phyloP scores from a whole-genome alignment of 1,139 yeast genomes.

The Diutina catenulata region DNA sequence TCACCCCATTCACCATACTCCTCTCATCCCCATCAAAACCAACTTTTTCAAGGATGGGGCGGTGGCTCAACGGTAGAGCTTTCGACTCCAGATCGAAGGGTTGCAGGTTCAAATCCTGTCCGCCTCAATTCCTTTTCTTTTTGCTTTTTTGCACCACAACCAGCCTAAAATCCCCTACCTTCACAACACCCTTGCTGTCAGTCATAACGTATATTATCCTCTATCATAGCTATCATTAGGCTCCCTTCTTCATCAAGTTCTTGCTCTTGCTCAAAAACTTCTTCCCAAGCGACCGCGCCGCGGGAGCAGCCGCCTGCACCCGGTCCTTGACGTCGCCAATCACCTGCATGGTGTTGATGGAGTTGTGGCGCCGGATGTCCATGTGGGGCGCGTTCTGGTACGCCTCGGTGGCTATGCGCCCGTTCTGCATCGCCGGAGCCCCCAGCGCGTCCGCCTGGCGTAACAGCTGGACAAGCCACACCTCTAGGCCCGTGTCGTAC shows the following conservation, averaged over 20 bases:
- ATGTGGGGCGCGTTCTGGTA: slow-evolving; percentile 36
- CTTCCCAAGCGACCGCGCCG: slow-evolving; percentile 31
- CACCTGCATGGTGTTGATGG: slow-evolving; percentile 22
- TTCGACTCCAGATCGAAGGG: slow-evolving; percentile 56
- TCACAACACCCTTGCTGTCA: background rate
- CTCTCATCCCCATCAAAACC: too few species aligned
- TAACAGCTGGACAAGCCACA: background rate
- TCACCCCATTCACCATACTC: too few species aligned
- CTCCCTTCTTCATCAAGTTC: slow-evolving; percentile 24
- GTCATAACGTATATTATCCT: too few species aligned
- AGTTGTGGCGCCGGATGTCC: slow-evolving; percentile 30
- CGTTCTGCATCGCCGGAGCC: slow-evolving; percentile 23
- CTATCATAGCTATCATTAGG: too few species aligned
- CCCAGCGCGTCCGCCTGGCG: background rate
- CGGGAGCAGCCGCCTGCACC: slow-evolving; percentile 28
- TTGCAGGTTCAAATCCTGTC: slow-evolving; percentile 14
- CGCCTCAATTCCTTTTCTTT: slow-evolving; percentile 10
- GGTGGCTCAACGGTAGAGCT: slow-evolving; percentile 93
- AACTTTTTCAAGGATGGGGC: slow-evolving; percentile 40
- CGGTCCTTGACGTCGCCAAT: slow-evolving; percentile 33
- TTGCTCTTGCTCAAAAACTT: slow-evolving; percentile 30
- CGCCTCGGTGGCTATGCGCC: slow-evolving; percentile 33
- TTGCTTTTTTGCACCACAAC: background rate
- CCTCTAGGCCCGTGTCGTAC: background rate
- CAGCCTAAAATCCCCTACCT: background rate